Evolutionary conservation across 2,329 filamentous ascomycete species (phyloP).

Genomic region (Monosporascus sp.): DNA sequence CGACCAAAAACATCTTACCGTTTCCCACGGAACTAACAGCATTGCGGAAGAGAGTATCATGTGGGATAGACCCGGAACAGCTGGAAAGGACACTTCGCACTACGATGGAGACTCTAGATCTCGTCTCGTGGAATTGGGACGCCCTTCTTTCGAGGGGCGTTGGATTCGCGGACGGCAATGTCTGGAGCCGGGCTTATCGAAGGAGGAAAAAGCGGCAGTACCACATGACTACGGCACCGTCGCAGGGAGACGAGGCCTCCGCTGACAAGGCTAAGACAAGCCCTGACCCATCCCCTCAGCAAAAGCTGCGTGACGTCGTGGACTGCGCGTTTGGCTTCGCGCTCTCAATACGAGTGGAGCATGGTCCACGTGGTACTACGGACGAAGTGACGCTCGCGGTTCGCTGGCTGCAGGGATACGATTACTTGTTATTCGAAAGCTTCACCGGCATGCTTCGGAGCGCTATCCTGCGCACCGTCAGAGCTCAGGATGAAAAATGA

Average conservation of each 20-base stretch:
- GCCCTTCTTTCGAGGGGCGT: constrained; percentile 45
- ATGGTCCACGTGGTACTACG: constrained; percentile 20
- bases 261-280: background rate
- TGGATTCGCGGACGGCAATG: constrained; percentile 62
- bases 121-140: constrained; percentile 61
- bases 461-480: constrained; percentile 1
- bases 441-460: constrained; percentile 67
- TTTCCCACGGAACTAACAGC: constrained; percentile 33
- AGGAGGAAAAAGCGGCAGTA: constrained; percentile 45
- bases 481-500: background rate
- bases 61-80: background rate
- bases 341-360: constrained; percentile 40
- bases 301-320: constrained; percentile 26
- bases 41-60: constrained; percentile 28
- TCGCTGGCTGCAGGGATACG: constrained; percentile 71
- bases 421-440: constrained; percentile 75
- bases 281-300: constrained; percentile 1
- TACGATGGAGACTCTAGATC: constrained; percentile 49
- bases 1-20: constrained; percentile 40
- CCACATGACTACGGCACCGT: constrained; percentile 9
- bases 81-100: constrained; percentile 29
- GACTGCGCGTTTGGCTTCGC: constrained; percentile 52
- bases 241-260: constrained; percentile 5
- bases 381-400: constrained; percentile 44
- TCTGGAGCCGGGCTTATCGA: constrained; percentile 73